Base-by-base conservation (phyloP, 768 basidiomycete species). In the Hericium rajendrae region DNA sequence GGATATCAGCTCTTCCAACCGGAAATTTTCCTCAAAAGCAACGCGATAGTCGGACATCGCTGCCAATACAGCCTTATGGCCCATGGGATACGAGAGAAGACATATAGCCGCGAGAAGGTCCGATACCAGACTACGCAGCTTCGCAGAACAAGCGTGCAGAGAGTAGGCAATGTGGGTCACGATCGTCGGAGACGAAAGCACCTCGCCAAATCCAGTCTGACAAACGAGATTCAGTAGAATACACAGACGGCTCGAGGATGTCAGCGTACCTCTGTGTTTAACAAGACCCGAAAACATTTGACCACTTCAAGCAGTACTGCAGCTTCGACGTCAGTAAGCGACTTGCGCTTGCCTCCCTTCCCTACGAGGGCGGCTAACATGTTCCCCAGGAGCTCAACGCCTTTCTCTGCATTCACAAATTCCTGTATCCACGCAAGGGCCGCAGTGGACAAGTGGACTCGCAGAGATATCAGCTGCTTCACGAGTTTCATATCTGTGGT, bases 61-160 rank as follows among this genome's bases (percentile, higher is more conserved):
- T 0, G 84, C 76, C 12, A 94, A 74, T 8, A 94, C 86, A 2
- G 82, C 77, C 59, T 78, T 83, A 65, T 89, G 85, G 0, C 91
- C 92, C 38, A 88, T 83, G 6, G 73, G 72, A 79, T 69, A n/a
- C 2, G 87, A 85, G 20, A 95, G 73, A 20, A 91, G 76, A 66
- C 90, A 91, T 43, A 94, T 81, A 0, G 87, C 94, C 1, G 91
- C 89, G 10, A 97, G 78, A 26, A 94, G 75, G 62, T 94, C 91
- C 4, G 85, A 82, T 0, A 80, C 77, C 22, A 89, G 74, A 0
- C 82, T 78, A 57, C 88, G 81, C 9, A 89, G 72, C 68, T 88
- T 93, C 54, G 79, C 71, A 10, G 86, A 84, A 0, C 85, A 74
- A 1, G 76, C 75, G 60, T 85, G 80, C 12, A 94, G 76, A 0